These are phyloP conservation scores for Solanum rostratum DNA, from an alignment of 257 asterid species.

Conservation along the genomic window DNA sequence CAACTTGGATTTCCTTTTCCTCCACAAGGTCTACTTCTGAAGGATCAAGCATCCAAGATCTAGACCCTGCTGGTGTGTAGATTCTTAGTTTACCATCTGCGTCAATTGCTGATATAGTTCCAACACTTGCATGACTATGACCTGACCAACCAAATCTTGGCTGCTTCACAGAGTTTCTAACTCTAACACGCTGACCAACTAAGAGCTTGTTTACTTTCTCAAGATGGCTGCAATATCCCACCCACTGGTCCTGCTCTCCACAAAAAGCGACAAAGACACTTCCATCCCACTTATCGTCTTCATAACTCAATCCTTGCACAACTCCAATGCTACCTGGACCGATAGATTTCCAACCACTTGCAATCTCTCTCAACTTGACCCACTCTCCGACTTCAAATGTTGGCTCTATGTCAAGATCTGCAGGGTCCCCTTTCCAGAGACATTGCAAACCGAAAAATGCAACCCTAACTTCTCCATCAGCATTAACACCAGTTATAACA, in stretches of 20 bases:
- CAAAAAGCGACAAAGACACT: slow-evolving; percentile 60
- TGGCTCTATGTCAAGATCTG: slow-evolving; percentile 65
- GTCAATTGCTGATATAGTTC: slow-evolving; percentile 75
- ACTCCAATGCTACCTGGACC: slow-evolving; percentile 75
- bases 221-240: slow-evolving; percentile 40
- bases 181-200: slow-evolving; percentile 68
- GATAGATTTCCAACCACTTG: slow-evolving; percentile 65
- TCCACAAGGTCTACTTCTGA: slow-evolving; percentile 70
- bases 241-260: slow-evolving; percentile 88
- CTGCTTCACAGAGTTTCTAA: slow-evolving; percentile 48
- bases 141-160: slow-evolving; percentile 99
- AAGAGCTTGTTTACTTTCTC: slow-evolving; percentile 36
- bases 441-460: slow-evolving; percentile 69
- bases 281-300: slow-evolving; percentile 61
- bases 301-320: slow-evolving; percentile 73
- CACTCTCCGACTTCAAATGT: slow-evolving; percentile 82
- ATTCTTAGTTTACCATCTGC: slow-evolving; percentile 91
- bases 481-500: slow-evolving; percentile 57
- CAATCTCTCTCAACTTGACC: slow-evolving; percentile 53
- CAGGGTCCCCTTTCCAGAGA: slow-evolving; percentile 91
- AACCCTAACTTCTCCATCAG: slow-evolving; percentile 80
- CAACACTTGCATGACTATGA: slow-evolving; percentile 63
- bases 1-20: slow-evolving; percentile 51
- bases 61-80: slow-evolving; percentile 82
- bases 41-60: slow-evolving; percentile 87